These are phyloP conservation scores for Tuber borchii DNA, from an alignment of 495 filamentous ascomycete genomes.

Conservation along the genomic window DNA sequence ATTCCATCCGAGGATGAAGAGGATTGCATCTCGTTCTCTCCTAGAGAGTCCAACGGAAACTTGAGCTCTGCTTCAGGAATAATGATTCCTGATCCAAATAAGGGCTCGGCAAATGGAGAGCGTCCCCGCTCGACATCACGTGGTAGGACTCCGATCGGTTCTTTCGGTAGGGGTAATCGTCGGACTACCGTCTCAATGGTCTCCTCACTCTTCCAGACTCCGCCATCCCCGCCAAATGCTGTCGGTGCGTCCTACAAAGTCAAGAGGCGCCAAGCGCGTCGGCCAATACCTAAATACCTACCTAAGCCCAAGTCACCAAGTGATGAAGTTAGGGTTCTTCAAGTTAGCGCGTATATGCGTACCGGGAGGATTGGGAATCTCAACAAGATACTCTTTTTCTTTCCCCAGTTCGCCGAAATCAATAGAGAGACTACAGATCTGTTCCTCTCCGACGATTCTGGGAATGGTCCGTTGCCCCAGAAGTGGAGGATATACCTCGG, in stretches of 20 bases:
- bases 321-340: constrained; percentile 21
- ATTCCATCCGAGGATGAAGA: constrained; percentile 29
- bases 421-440: constrained; percentile 33
- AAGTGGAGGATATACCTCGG: constrained; percentile 32
- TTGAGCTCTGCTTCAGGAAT: constrained; percentile 28
- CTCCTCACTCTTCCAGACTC: constrained; percentile 33
- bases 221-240: constrained; percentile 33
- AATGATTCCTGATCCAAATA: constrained; percentile 37
- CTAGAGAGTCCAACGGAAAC: constrained; percentile 27
- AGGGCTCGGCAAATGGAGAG: constrained; percentile 30
- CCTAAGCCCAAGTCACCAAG: constrained; percentile 28
- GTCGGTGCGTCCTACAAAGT: constrained; percentile 32
- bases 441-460: constrained; percentile 32
- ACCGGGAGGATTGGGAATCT: constrained; percentile 34
- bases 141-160: constrained; percentile 36
- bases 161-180: constrained; percentile 25
- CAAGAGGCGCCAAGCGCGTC: constrained; percentile 33
- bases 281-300: constrained; percentile 26
- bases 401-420: constrained; percentile 30
- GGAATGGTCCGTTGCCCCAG: constrained; percentile 30
- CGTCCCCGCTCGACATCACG: constrained; percentile 34
- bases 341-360: constrained; percentile 32
- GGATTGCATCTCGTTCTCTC: constrained; percentile 32
- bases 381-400: constrained; percentile 33
- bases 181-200: constrained; percentile 34